Evolutionary conservation across 2,329 filamentous ascomycete species (phyloP), one percentile per base, ranked within the genome.

Genomic region (Cytospora paraplurivora): DNA sequence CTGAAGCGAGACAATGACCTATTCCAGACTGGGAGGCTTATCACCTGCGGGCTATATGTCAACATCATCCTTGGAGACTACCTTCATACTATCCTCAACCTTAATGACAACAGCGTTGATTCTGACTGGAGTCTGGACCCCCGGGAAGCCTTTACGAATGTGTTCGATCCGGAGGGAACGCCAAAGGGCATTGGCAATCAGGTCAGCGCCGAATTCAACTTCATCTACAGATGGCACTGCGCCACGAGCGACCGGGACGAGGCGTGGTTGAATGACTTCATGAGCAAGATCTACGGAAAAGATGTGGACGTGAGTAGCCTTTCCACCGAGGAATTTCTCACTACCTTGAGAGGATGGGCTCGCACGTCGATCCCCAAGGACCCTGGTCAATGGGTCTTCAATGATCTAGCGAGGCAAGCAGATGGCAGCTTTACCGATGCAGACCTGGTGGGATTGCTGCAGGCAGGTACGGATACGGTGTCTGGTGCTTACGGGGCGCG

Each of bases 131-230:
- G 82, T 8, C 75, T 90, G 6, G 85, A 90, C 65, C 87, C 87
- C 1, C 82, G 87, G 10, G 57, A 56, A n/a, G 47, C 62, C 8
- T 61, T 64, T n/a, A 49, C 59, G 68, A 83, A 81, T 63, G 74
- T 76, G 53, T 76, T 75, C 56, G 75, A 79, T 59, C 73, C 75
- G 4, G 75, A 81, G 32, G 80, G 80, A 7, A 78, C 83, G 1
- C 76, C 81, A 0, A 77, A 84, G 53, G 87, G 85, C 1, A 79
- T 85, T 3, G 87, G 87, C 13, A 90, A 90, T 69, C 85, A 89
- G 68, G 86, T 89, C 53, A 87, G 83, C 50, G 86, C 85, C 3
- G 87, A 90, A 72, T 90, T 90, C 75, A 89, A 89, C 65, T 76
- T 89, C 34, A 77, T 89, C 1, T 90, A 90, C 70, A 79, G 87